These are phyloP conservation scores for Kwoniella sp. DNA, from an alignment of 768 basidiomycete genomes.

Conservation along the genomic window DNA sequence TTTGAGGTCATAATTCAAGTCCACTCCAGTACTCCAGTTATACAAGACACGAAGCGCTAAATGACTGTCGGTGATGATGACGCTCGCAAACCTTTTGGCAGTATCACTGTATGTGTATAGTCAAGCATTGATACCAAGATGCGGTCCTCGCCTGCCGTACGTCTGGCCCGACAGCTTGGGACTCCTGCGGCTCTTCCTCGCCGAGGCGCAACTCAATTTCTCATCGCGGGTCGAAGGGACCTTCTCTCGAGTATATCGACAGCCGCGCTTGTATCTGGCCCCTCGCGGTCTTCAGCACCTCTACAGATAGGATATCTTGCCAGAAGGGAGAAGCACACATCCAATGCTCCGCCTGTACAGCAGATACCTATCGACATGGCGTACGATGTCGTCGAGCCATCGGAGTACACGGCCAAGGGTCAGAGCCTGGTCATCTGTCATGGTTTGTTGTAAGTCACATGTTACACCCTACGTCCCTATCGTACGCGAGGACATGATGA, in stretches of 20 bases:
- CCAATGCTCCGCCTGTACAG: background rate
- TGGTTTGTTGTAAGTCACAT: constrained; percentile 51
- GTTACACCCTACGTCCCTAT: background rate
- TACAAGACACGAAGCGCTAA: no score
- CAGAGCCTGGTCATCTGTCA: constrained; percentile 54
- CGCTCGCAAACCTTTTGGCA: no score
- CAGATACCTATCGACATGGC: constrained; percentile 41
- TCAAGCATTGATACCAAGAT: no score
- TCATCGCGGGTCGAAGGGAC: background rate
- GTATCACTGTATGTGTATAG: no score
- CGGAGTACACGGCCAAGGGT: constrained; percentile 18
- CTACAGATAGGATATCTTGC: background rate
- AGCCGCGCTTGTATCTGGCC: background rate
- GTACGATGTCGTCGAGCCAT: constrained; percentile 41
- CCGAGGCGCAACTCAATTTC: background rate
- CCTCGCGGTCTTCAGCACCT: background rate
- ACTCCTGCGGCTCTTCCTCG: background rate
- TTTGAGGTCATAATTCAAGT: no score
- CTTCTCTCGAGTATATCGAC: background rate
- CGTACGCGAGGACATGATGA: background rate
- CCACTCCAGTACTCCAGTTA: no score
- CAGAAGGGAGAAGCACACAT: background rate
- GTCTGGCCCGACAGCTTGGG: background rate
- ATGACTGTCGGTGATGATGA: no score
- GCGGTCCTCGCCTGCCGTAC: background rate